Percentiles rank a stretch among this genome's conserved stretches.
These are phyloP conservation scores for Circinella umbellata DNA, from an alignment of 371 early-diverging fungal species.

Conservation along the genomic window DNA sequence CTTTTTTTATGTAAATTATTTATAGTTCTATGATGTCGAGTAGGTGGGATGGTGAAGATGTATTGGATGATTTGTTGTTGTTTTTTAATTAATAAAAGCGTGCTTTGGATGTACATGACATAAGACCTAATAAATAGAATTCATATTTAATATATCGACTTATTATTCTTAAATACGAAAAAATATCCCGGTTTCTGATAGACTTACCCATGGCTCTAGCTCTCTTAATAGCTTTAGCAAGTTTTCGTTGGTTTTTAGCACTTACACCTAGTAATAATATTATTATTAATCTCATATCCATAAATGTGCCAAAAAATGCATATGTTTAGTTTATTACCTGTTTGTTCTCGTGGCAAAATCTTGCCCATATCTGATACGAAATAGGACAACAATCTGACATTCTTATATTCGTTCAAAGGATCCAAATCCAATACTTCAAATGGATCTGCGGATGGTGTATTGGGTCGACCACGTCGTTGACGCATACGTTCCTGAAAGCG, in stretches of 20 bases:
- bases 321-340: conserved; percentile 42
- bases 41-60: not conserved
- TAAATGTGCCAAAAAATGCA: not conserved
- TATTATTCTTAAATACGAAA: too few relatives aligned
- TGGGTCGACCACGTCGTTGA: conserved; percentile 34
- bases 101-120: conserved; percentile 46
- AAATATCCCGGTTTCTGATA: too few relatives aligned
- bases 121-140: conserved; percentile 36
- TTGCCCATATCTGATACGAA: conserved; percentile 85
- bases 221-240: conserved; percentile 84
- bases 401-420: conserved; percentile 81
- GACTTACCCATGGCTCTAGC: conserved; percentile 80
- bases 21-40: conserved; percentile 10
- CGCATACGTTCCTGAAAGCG: conserved; percentile 47
- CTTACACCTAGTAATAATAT: conserved; percentile 48
- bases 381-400: conserved; percentile 66
- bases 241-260: conserved; percentile 78
- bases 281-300: not conserved
- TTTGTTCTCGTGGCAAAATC: conserved; percentile 77
- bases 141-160: not conserved
- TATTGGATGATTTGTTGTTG: not conserved
- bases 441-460: conserved; percentile 55
- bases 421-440: conserved; percentile 70
- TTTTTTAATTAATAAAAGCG: conserved; percentile 1
- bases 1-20: not conserved